Base-by-base conservation (phyloP, 768 basidiomycete genomes). In the Candolleomyces aberdarensis region DNA sequence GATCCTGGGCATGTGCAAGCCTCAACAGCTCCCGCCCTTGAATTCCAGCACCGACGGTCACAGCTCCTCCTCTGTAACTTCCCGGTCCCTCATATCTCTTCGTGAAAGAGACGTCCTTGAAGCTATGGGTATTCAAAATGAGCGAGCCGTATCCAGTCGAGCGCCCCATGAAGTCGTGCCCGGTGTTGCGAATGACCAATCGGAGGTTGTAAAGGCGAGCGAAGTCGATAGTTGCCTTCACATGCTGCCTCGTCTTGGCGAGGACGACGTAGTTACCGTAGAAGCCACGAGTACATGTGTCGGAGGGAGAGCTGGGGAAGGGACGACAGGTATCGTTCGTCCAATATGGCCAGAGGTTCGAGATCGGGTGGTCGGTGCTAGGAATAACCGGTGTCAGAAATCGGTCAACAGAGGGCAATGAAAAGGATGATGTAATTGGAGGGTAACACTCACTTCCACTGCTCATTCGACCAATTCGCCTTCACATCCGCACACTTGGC, bases 171-270 rank as follows among this genome's bases (percentile, higher is more conserved):
- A 31, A 43, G 22, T 56, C 41, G 15, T 11, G 46, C 5, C 44
- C 44, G 17, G 44, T 46, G 29, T 68, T 70, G 29, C 67, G 65
- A 14, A 70, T 62, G 14, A 70, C 62, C 26, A 70, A 64, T 9
- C 69, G 57, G 29, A 70, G 54, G 49, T 70, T 67, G 48, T 65
- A 53, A 11, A 64, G 32, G 19, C 61, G 55, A 8, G 69, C 65
- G 49, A 70, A 70, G 31, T 61, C 64, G 31, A 70, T 57, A 11
- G 67, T 64, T 40, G 63, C 60, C 43, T 66, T 65, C 46, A 61
- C 50, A 48, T 70, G 65, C 32, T 63, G 63, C 17, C 56, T 57
- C 5, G 53, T 63, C 5, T 64, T 64, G 19, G 65, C 67, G 26
- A 66, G 51, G 19, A 70, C 59, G 3, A 66, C 63, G 49, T 67